Conservation (phyloP, 2,329 filamentous ascomycete species). For the Leptographium procerum region DNA sequence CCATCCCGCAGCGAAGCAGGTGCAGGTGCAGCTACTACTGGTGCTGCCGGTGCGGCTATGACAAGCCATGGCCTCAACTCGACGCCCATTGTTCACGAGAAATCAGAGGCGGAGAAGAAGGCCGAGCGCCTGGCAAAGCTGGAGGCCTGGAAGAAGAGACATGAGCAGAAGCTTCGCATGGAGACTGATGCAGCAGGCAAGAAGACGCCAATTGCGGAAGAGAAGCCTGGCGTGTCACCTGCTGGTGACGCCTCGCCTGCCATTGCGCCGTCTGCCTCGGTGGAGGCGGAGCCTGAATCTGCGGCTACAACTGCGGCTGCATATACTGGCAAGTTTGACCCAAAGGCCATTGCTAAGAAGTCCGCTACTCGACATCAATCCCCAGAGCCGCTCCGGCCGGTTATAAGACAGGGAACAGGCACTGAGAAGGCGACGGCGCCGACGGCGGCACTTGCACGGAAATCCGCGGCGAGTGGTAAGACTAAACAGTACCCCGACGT, state of each 20-base stretch:
- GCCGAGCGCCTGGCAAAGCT: constrained; percentile 70
- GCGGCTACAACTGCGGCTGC: constrained; percentile 29
- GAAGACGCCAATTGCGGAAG: constrained; percentile 25
- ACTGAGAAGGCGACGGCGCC: constrained; percentile 16
- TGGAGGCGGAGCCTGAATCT: constrained; percentile 34
- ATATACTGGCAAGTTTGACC: constrained; percentile 73
- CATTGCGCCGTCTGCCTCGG: constrained; percentile 34
- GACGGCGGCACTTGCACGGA: neutral
- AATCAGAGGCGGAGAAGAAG: constrained; percentile 64
- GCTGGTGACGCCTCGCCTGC: constrained; percentile 22
- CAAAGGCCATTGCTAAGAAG: constrained; percentile 77
- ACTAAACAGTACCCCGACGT: too few species aligned
- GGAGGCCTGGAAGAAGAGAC: constrained; percentile 87
- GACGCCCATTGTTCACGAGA: constrained; percentile 21
- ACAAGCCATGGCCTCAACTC: neutral
- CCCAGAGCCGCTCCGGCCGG: constrained; percentile 38
- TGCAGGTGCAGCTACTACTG: neutral
- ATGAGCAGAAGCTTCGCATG: constrained; percentile 63
- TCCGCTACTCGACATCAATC: constrained; percentile 49
- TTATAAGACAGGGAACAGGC: constrained; percentile 27
- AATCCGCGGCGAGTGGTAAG: constrained; percentile 5
- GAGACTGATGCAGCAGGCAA: constrained; percentile 57
- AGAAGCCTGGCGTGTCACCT: constrained; percentile 12
- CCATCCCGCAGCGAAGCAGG: neutral
- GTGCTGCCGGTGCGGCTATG: neutral